Conservation (phyloP, 306 rosid genomes). For the Potentilla sterilis region DNA sequence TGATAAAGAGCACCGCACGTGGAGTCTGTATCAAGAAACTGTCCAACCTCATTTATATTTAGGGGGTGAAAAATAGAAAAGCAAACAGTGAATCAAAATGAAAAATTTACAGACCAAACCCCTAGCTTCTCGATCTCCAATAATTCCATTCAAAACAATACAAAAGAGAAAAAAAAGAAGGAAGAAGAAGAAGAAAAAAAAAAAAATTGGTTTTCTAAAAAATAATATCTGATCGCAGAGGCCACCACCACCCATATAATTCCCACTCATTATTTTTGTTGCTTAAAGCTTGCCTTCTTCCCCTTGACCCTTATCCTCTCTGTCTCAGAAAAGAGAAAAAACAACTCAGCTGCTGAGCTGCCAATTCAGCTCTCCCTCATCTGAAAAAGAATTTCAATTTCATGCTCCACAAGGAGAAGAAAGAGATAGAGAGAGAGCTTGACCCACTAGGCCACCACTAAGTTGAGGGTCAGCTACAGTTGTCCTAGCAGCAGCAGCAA, state of each 20-base stretch:
- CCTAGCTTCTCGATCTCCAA: not conserved
- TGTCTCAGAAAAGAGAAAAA: constrained; percentile 28
- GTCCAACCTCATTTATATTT: constrained; percentile 47
- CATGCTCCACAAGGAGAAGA: constrained; percentile 56
- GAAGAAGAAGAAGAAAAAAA: no score
- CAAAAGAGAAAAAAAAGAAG: not conserved
- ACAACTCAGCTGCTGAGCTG: constrained; percentile 50
- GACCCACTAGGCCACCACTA: constrained; percentile 85
- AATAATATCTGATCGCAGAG: not conserved
- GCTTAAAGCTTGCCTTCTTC: constrained; percentile 77
- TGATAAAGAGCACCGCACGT: constrained; percentile 77
- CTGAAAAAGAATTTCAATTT: constrained; percentile 53
- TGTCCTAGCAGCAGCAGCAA: constrained; percentile 27
- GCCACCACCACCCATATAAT: constrained; percentile 36
- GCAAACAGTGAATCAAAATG: not conserved
- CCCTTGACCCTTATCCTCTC: constrained; percentile 48
- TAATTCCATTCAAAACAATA: not conserved
- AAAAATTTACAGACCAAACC: constrained; percentile 18
- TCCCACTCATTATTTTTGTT: constrained; percentile 88
- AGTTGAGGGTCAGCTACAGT: constrained; percentile 56
- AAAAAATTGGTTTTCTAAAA: not conserved
- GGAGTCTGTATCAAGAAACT: constrained; percentile 83
- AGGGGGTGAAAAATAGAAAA: not conserved
- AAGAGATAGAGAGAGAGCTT: constrained; percentile 39
- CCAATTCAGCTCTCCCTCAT: constrained; percentile 35